A percentile compares a stretch with the other conserved stretches of the same genome.
These are phyloP conservation scores for Prinsepia uniflora DNA, from an alignment of 306 rosid genomes.

Conservation along the genomic window DNA sequence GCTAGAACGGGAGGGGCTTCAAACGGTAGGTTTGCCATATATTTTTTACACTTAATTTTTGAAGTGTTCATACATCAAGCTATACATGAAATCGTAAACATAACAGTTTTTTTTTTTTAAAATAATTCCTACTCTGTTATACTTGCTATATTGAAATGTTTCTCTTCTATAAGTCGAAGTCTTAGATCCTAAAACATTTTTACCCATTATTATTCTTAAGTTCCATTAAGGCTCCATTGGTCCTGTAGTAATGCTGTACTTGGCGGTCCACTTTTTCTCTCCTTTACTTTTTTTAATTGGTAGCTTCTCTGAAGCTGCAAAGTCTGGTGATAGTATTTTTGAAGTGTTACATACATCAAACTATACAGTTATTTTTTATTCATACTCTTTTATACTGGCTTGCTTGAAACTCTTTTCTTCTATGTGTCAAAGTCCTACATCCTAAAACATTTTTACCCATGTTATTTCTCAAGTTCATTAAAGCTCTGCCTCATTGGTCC, in stretches of 20 bases:
- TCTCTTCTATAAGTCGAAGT: not conserved
- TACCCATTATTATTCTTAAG: constrained; percentile 5
- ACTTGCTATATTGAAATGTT: not conserved
- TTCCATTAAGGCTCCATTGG: not conserved
- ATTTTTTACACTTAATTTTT: not conserved
- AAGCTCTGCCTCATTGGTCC: not conserved
- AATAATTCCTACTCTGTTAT: not conserved
- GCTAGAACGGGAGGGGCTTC: constrained; percentile 96
- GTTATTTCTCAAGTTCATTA: constrained; percentile 10
- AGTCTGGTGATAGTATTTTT: not conserved
- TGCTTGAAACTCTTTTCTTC: not conserved
- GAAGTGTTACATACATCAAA: not conserved
- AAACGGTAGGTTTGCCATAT: constrained; percentile 49
- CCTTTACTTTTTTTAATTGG: not conserved
- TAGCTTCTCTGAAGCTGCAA: not conserved
- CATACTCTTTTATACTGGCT: not conserved
- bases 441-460: not conserved
- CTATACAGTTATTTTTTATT: too few species aligned
- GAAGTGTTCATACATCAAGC: constrained; percentile 36
- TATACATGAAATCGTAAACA: constrained; percentile 32
- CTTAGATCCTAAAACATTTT: not conserved
- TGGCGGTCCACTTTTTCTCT: not conserved
- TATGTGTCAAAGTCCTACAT: not conserved
- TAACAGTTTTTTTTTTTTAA: too few species aligned
- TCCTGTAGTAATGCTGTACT: not conserved